Conservation (phyloP, 163 green algal species). For the Chlorella variabilis region DNA sequence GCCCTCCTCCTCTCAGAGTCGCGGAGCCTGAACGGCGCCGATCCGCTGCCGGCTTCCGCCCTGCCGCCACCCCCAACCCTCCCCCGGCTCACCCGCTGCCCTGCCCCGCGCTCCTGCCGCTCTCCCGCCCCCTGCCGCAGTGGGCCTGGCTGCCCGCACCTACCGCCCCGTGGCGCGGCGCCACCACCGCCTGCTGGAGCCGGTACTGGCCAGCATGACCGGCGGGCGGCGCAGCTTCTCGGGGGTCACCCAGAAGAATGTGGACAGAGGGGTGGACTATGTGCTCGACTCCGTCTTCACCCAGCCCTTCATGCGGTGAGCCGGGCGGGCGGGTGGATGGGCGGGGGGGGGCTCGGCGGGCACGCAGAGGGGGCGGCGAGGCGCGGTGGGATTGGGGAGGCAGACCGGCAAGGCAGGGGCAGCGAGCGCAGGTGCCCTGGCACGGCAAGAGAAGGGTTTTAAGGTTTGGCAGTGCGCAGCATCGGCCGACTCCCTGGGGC, state of each 20-base stretch:
- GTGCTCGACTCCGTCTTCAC: slow-evolving; percentile 15
- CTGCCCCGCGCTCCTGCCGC: no score
- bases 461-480: no score
- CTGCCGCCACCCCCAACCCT: not conserved
- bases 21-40: no score
- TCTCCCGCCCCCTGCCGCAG: not conserved
- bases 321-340: not conserved
- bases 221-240: slow-evolving; percentile 15
- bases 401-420: no score
- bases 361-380: no score
- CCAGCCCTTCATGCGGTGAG: not conserved
- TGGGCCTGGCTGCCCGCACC: slow-evolving; percentile 5
- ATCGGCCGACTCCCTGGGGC: no score
- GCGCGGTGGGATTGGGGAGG: no score
- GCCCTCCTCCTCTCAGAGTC: not conserved
- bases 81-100: not conserved
- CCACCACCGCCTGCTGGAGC: slow-evolving; percentile 37
- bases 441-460: no score
- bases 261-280: slow-evolving; percentile 9
- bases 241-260: slow-evolving; percentile 1
- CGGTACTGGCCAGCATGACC: slow-evolving; percentile 37
- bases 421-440: no score
- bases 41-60: not conserved
- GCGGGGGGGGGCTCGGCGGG: no score
- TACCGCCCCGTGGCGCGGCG: not conserved